Base-by-base conservation (phyloP, 2,329 filamentous ascomycete species). In the Leptographium galeiforme region DNA sequence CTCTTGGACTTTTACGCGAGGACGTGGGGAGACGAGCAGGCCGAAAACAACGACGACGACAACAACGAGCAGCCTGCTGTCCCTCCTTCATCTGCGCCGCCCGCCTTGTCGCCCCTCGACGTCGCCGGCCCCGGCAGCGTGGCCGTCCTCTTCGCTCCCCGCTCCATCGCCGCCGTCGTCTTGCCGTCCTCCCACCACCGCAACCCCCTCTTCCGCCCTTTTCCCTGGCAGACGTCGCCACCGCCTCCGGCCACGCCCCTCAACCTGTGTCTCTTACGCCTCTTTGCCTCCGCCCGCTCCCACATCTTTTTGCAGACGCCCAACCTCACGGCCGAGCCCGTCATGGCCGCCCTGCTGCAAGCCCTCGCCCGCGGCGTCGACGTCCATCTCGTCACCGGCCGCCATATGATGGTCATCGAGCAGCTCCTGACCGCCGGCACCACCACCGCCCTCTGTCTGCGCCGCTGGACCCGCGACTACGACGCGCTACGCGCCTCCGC, bases 341-440 rank as follows among this genome's bases (percentile, higher is more conserved):
- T 87, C 0, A 68, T 89, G 0, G 67, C 75, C 0, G 79, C 77
- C 0, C 64, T 94, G 0, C 59, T 85, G 1, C 68, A 68, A 1
- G 84, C 85, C 0, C 68, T 91, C 0, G 59, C 67, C 4, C 75
- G 85, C 1, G 85, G 87, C 1, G 77, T 93, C 12, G 67, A 84
- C 52, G 79, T 94, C 1, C 72, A 72, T 8, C 75, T 90, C 45
- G 71, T 85, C 8, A 89, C 85, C 0, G 83, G 81, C 58, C 75
- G 75, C 55, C 71, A 72, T 14, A 81, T 90, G 73, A 90, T 89
- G 86, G 63, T 86, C 16, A 67, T 87, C 34, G 88, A 94, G 67
- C 88, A 94, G 64, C 70, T 93, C n/a, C 71, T 88, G 30, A 93
- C 87, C 0, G 82, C 86, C 0, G 84, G 84, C 0, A 89, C 84